Percentiles rank a stretch among this genome's conserved stretches.
Evolutionary conservation across 2,329 filamentous ascomycete species (phyloP).

Genomic region (Byssochlamys sp.): DNA sequence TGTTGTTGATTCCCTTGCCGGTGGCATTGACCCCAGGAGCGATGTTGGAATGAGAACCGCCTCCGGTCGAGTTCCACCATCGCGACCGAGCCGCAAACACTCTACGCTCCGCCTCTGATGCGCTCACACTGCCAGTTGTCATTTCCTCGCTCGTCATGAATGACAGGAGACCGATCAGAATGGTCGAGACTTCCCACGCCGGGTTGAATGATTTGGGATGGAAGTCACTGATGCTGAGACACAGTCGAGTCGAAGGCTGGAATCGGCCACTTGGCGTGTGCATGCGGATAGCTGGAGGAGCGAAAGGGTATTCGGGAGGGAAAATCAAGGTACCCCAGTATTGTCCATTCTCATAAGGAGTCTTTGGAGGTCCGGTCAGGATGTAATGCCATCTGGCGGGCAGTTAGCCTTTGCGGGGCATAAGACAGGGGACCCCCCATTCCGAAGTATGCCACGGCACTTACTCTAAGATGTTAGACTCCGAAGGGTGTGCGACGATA

Average conservation of each 20-base stretch:
- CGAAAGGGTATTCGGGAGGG: conserved; percentile 92
- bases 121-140: conserved; percentile 83
- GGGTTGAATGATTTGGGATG: conserved; percentile 97
- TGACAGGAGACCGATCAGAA: conserved; percentile 81
- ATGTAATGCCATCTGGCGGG: conserved; percentile 81
- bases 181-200: conserved; percentile 95
- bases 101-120: conserved; percentile 65
- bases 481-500: conserved; percentile 79
- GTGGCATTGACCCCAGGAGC: conserved; percentile 43
- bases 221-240: conserved; percentile 92
- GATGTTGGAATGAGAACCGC: conserved; percentile 55
- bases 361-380: conserved; percentile 85
- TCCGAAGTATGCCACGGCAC: conserved; percentile 17
- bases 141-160: conserved; percentile 99
- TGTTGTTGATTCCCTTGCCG: conserved; percentile 61
- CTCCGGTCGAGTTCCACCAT: conserved; percentile 96
- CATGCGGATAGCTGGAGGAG: conserved; percentile 95
- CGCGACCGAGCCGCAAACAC: conserved; percentile 66
- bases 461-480: conserved; percentile 81
- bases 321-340: conserved; percentile 98
- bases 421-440: not conserved
- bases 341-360: conserved; percentile 86
- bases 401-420: not conserved
- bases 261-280: conserved; percentile 94
- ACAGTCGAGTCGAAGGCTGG: conserved; percentile 81